A percentile compares a stretch with the other conserved stretches of the same genome.
Evolutionary conservation across 73 alveolate genomes (phyloP).

Genomic region (Halteria grandinella): DNA sequence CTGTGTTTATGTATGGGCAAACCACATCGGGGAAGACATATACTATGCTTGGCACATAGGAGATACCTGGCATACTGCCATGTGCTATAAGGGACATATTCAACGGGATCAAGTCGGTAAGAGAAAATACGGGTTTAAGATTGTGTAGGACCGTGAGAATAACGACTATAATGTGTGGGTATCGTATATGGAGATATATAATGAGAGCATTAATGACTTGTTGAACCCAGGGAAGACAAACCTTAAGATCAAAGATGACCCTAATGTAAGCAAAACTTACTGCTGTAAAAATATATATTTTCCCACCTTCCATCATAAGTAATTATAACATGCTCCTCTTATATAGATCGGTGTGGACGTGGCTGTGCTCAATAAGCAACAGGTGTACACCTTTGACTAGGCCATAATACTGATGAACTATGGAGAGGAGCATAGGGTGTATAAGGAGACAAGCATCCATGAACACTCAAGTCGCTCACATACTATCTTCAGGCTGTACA

Average conservation of each 20-base stretch:
- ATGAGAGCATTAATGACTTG: conserved; percentile 94
- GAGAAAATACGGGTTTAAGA: conserved; percentile 29
- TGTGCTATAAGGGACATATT: conserved; percentile 93
- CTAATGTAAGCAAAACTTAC: conserved; percentile 32
- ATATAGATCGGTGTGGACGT: conserved; percentile 72
- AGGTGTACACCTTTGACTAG: conserved; percentile 82
- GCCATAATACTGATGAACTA: conserved; percentile 86
- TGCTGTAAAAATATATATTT: too few species aligned
- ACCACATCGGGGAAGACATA: conserved; percentile 97
- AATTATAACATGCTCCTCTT: too few species aligned
- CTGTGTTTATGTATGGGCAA: conserved; percentile 95
- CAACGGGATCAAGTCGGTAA: conserved; percentile 77
- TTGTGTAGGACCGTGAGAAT: conserved; percentile 50
- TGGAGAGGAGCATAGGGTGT: conserved; percentile 96
- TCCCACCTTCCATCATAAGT: too few species aligned
- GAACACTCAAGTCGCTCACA: conserved; percentile 97
- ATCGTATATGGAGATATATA: conserved; percentile 93
- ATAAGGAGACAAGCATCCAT: conserved; percentile 93
- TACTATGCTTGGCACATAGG: conserved; percentile 97
- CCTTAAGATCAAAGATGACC: conserved; percentile 78
- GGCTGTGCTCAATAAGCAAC: conserved; percentile 60
- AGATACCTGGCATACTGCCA: conserved; percentile 96
- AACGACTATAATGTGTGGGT: conserved; percentile 82
- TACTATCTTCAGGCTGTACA: conserved; percentile 87
- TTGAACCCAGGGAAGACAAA: conserved; percentile 78